Conservation (phyloP, 2,329 filamentous ascomycete species). For the Fusarium sp. region DNA sequence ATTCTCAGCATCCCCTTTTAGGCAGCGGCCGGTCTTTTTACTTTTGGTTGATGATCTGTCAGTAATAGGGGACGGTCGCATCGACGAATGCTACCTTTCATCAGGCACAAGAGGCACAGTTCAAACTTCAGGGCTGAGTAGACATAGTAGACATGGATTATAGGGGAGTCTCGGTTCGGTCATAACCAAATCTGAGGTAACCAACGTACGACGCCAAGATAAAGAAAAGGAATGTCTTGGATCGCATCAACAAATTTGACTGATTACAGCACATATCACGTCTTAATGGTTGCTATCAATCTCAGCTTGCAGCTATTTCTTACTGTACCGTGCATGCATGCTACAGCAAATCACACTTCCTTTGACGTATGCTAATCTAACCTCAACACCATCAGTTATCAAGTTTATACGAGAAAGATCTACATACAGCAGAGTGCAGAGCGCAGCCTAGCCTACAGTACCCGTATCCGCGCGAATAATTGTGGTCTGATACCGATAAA, state of each 20-base stretch:
- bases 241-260: background rate
- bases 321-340: background rate
- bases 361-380: constrained; percentile 18
- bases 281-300: background rate
- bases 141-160: background rate
- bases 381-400: constrained; percentile 15
- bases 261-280: background rate
- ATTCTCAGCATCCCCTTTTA: background rate
- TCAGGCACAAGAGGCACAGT: background rate
- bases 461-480: background rate
- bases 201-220: constrained; percentile 27
- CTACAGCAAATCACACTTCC: background rate
- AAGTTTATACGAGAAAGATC: background rate
- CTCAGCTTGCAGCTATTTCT: constrained; percentile 2
- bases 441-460: background rate
- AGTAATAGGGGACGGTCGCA: constrained; percentile 12
- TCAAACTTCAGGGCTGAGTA: background rate
- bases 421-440: background rate
- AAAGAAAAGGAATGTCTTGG: background rate
- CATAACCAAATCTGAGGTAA: background rate
- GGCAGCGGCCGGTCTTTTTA: constrained; percentile 2
- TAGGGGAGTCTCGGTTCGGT: background rate
- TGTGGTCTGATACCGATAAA: background rate
- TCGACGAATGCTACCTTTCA: background rate
- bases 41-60: background rate